These are phyloP conservation scores for Dryadomyces quercus-mongolicae DNA, from an alignment of 2,329 filamentous ascomycete genomes.

Conservation along the genomic window DNA sequence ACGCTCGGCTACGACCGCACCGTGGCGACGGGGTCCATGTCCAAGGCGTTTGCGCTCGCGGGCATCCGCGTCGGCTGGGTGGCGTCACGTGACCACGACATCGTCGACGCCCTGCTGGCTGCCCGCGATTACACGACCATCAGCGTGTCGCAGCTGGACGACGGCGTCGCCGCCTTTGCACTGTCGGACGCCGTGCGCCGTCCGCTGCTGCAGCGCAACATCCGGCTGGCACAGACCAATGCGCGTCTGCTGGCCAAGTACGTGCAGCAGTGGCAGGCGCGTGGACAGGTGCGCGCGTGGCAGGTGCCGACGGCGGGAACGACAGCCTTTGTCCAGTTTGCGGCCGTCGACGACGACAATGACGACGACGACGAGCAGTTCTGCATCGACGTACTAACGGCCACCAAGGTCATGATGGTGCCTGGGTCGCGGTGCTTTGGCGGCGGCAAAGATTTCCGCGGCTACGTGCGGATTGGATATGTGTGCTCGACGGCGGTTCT, in stretches of 20 bases:
- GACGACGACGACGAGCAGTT: slow-evolving; percentile 59
- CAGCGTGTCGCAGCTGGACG: slow-evolving; percentile 71
- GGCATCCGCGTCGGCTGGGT: slow-evolving; percentile 79
- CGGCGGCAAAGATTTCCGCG: slow-evolving; percentile 49
- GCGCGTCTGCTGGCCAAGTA: slow-evolving; percentile 54
- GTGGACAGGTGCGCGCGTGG: slow-evolving; percentile 45
- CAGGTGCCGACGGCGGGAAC: slow-evolving; percentile 61
- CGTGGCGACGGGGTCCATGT: slow-evolving; percentile 69
- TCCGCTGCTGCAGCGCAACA: slow-evolving; percentile 36
- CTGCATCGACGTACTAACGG: slow-evolving; percentile 53
- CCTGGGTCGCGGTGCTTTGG: slow-evolving; percentile 69
- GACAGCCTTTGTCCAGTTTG: slow-evolving; percentile 65
- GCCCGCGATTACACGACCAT: slow-evolving; percentile 79
- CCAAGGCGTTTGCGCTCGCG: slow-evolving; percentile 73
- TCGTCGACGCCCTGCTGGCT: slow-evolving; percentile 51
- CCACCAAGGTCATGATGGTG: slow-evolving; percentile 61
- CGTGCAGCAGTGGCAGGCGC: slow-evolving; percentile 47
- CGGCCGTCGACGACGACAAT: slow-evolving; percentile 26
- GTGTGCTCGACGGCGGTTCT: slow-evolving; percentile 60
- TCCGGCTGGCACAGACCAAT: slow-evolving; percentile 56
- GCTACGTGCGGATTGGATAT: slow-evolving; percentile 68
- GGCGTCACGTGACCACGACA: slow-evolving; percentile 47
- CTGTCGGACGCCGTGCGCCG: slow-evolving; percentile 36
- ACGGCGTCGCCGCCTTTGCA: slow-evolving; percentile 65
- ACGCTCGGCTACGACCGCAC: slow-evolving; percentile 60